A percentile compares a stretch with the other conserved stretches of the same genome.
phyloP scores from a whole-genome alignment of 139 green algal genomes.

The Zygnema circumcarinatum region DNA sequence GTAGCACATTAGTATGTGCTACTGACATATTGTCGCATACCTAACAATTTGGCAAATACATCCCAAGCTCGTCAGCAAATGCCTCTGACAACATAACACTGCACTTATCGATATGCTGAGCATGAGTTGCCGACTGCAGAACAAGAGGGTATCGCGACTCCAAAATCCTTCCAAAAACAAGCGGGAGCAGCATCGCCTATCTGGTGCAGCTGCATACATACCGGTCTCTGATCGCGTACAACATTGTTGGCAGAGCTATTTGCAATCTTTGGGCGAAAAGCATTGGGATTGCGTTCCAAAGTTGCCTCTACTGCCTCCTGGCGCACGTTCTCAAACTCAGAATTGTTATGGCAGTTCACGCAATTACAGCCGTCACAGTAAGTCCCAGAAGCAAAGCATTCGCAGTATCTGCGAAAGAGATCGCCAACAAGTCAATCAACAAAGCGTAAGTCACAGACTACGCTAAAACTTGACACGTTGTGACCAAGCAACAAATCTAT shows the following conservation, averaged over 20 bases:
- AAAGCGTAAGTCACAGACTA: background rate
- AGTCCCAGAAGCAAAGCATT: conserved; percentile 76
- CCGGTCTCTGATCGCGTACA: background rate
- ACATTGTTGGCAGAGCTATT: conserved; percentile 8
- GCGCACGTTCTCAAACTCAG: conserved; percentile 64
- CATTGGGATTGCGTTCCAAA: conserved; percentile 73
- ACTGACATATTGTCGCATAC: too few species aligned
- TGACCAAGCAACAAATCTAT: background rate
- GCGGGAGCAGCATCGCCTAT: too few species aligned
- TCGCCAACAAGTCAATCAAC: conserved; percentile 17
- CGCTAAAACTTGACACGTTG: background rate
- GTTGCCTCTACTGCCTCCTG: conserved; percentile 63
- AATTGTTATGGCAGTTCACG: conserved; percentile 75
- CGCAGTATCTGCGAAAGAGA: conserved; percentile 67
- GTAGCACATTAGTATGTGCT: too few species aligned
- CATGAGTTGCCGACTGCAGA: too few species aligned
- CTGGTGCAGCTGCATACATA: too few species aligned
- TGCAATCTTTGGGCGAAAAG: conserved; percentile 68
- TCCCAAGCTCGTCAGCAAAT: too few species aligned
- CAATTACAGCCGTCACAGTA: conserved; percentile 82
- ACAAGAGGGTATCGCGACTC: too few species aligned
- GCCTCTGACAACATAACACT: too few species aligned
- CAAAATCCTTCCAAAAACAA: too few species aligned
- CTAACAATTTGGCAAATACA: too few species aligned
- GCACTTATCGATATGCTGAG: too few species aligned